Conservation (phyloP, 2,329 filamentous ascomycete species). For the Nannizziopsis arthrosporioides region DNA sequence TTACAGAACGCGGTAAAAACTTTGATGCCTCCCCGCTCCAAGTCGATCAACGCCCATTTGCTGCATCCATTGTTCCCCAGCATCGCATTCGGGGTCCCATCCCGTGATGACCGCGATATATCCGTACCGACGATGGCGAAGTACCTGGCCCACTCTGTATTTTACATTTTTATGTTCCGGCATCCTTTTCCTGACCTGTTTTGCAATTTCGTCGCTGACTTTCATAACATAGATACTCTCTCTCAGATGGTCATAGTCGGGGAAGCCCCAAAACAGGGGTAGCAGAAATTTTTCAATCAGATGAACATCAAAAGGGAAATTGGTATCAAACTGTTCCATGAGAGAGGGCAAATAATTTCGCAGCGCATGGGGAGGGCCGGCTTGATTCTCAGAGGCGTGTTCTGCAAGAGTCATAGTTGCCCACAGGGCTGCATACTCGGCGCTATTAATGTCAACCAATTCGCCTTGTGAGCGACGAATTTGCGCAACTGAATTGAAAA, state of each 20-base stretch:
- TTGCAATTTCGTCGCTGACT: slow-evolving; percentile 45
- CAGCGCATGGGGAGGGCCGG: slow-evolving; percentile 29
- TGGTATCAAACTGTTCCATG: slow-evolving; percentile 50
- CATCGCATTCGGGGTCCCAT: slow-evolving; percentile 58
- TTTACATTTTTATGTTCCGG: slow-evolving; percentile 38
- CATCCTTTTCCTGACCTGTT: slow-evolving; percentile 32
- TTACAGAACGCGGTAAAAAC: slow-evolving; percentile 80
- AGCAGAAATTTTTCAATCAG: slow-evolving; percentile 57
- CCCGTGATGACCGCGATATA: slow-evolving; percentile 76
- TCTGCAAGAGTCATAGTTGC: slow-evolving; percentile 46
- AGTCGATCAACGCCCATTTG: slow-evolving; percentile 52
- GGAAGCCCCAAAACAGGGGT: slow-evolving; percentile 45
- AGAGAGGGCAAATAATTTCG: slow-evolving; percentile 54
- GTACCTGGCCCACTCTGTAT: slow-evolving; percentile 70
- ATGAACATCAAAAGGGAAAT: slow-evolving; percentile 60
- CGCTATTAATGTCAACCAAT: slow-evolving; percentile 45
- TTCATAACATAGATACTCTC: slow-evolving; percentile 46
- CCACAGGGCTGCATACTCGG: slow-evolving; percentile 66
- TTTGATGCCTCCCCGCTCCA: slow-evolving; percentile 50
- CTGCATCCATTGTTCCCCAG: slow-evolving; percentile 51
- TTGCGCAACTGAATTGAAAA: slow-evolving; percentile 58
- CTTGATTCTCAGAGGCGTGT: slow-evolving; percentile 19
- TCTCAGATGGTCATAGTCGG: slow-evolving; percentile 44
- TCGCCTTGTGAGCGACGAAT: slow-evolving; percentile 28
- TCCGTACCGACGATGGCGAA: slow-evolving; percentile 66